Base-by-base conservation (phyloP, 148 eudicot species). In the Heliamphora exappendiculata region DNA sequence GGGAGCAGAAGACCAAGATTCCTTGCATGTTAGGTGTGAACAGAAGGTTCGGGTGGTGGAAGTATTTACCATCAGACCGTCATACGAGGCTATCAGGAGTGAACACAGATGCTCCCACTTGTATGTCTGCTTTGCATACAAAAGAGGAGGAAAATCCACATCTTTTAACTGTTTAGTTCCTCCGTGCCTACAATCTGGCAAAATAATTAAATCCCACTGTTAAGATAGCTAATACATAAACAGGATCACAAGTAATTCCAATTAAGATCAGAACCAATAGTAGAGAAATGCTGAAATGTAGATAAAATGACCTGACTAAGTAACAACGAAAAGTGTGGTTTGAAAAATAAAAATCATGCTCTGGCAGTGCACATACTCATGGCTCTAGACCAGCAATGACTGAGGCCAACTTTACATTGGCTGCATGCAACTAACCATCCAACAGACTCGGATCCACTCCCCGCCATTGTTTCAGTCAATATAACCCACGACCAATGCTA, bases 381-480 rank as follows among this genome's bases (percentile, higher is more conserved):
- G 73, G 58, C 73, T 70, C 73, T 49, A 31, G 57, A 68, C 53
- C 72, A 42, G 72, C 51, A 44, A 42, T 68, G 72, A 68, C 13
- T 20, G 72, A 26, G 53, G 72, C 72, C 53, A 24, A 68, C 53
- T 67, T n/a, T 31, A 67, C 36, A 67, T 39, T 39, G 49, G 45
- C 49, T 22, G 70, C 70, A 67, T n/a, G 28, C 39, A 26, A 26
- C 31, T 49, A 67, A 67, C 26, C 42, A 67, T 41, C 49, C 50
- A 10, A 67, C 49, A 33, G 44, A 68, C 72, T 68, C 14, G 22
- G 41, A 31, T 62, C 39, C 64, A 31, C 64, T 24, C 70, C 62
- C 22, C 55, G 19, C 62, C 70, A n/a, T 66, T 66, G 26, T 6
- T n/a, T 57, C 62, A 22, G 28, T 55, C 26, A 55, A n/a, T n/a